Evolutionary conservation across 1,284 basidiomycete species (phyloP).

Genomic region (Stygiomarasmius scandens): DNA sequence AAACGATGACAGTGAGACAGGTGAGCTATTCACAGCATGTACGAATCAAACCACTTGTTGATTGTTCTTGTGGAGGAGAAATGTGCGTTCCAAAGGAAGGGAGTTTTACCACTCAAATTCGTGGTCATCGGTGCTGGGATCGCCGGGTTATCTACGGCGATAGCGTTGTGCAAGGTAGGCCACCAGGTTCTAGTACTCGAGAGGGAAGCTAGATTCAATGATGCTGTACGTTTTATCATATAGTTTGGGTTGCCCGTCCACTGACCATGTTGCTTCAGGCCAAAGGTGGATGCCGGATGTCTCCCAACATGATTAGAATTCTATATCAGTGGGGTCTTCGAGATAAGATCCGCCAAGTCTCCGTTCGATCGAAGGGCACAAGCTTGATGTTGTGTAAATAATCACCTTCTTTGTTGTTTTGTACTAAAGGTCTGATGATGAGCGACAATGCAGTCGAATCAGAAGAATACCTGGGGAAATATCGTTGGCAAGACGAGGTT

Average conservation of each 20-base stretch:
- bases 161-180: slow-evolving; percentile 55
- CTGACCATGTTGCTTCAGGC: slow-evolving; percentile 23
- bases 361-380: slow-evolving; percentile 28
- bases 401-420: slow-evolving; percentile 18
- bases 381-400: slow-evolving; percentile 19
- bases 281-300: slow-evolving; percentile 48
- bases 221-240: slow-evolving; percentile 22
- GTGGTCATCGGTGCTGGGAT: slow-evolving; percentile 54
- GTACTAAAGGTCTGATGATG: too few species aligned
- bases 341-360: slow-evolving; percentile 39
- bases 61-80: background rate
- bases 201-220: slow-evolving; percentile 34
- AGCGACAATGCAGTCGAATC: slow-evolving; percentile 3
- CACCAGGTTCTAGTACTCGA: slow-evolving; percentile 61
- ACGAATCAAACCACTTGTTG: background rate
- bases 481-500: slow-evolving; percentile 11
- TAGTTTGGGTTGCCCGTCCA: background rate
- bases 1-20: too few species aligned
- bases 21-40: too few species aligned
- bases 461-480: slow-evolving; percentile 13
- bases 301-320: slow-evolving; percentile 57
- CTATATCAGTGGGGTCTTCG: slow-evolving; percentile 53
- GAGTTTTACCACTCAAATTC: slow-evolving; percentile 36
- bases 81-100: too few species aligned
- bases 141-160: slow-evolving; percentile 55